These are phyloP conservation scores for Macrophomina phaseolina DNA, from an alignment of 2,329 filamentous ascomycete species.

Conservation along the genomic window DNA sequence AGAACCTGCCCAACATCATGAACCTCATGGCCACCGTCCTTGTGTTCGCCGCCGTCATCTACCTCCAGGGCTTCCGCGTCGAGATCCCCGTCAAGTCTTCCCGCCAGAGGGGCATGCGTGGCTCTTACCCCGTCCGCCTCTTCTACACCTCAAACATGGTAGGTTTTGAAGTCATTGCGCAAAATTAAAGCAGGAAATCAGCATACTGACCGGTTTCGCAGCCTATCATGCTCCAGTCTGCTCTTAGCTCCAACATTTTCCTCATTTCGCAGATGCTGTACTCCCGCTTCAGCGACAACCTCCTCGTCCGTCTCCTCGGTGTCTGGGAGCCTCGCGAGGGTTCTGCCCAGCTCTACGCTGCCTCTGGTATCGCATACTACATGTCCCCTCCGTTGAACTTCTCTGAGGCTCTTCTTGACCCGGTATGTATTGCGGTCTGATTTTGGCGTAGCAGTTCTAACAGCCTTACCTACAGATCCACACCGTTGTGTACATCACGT, in stretches of 20 bases:
- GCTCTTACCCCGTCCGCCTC: constrained; percentile 96
- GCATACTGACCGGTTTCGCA: constrained; percentile 1
- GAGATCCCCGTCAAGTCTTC: constrained; percentile 99
- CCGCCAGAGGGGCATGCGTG: constrained; percentile 97
- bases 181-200: too few relatives aligned
- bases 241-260: constrained; percentile 98
- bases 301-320: constrained; percentile 94
- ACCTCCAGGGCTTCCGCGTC: constrained; percentile 98
- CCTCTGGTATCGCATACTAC: constrained; percentile 96
- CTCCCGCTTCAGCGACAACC: constrained; percentile 98
- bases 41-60: constrained; percentile 98
- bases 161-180: neutral
- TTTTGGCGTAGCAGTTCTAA: neutral
- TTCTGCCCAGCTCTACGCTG: constrained; percentile 91
- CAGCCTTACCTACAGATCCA: constrained; percentile 66
- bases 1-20: constrained; percentile 99
- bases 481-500: constrained; percentile 91
- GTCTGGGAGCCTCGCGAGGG: constrained; percentile 98
- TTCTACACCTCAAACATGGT: constrained; percentile 99
- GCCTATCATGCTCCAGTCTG: constrained; percentile 99
- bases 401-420: constrained; percentile 94
- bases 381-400: constrained; percentile 99
- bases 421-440: constrained; percentile 43
- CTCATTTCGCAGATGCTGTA: constrained; percentile 99
- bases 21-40: constrained; percentile 91